Conservation (phyloP, 768 basidiomycete species). For the Pleurotus platypus region DNA sequence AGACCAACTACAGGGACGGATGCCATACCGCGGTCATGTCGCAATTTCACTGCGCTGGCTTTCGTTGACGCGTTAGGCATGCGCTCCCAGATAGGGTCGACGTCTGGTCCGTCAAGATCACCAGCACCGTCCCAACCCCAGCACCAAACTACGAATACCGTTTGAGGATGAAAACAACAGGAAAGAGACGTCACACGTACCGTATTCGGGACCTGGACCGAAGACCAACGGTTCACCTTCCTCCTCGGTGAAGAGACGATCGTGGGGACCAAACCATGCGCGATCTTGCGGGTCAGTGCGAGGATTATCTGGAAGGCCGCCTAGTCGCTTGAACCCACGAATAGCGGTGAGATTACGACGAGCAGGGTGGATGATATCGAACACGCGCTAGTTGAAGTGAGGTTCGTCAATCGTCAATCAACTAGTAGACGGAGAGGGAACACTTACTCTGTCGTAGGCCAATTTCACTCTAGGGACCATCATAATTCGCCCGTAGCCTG, state of each 20-base stretch:
- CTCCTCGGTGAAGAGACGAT: slow-evolving; percentile 87
- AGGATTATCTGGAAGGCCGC: slow-evolving; percentile 95
- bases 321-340: slow-evolving; percentile 88
- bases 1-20: slow-evolving; percentile 1
- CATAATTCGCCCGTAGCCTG: slow-evolving; percentile 93
- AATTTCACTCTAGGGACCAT: slow-evolving; percentile 98
- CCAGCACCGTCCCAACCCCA: slow-evolving; percentile 99
- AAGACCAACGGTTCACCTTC: slow-evolving; percentile 80
- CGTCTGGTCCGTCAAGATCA: slow-evolving; percentile 95
- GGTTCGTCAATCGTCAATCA: neutral
- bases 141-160: slow-evolving; percentile 77
- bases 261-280: slow-evolving; percentile 98
- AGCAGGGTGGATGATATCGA: slow-evolving; percentile 88
- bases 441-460: slow-evolving; percentile 83
- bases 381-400: slow-evolving; percentile 67
- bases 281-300: slow-evolving; percentile 96
- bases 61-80: slow-evolving; percentile 65
- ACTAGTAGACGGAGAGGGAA: slow-evolving; percentile 4
- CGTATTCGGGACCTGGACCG: slow-evolving; percentile 76
- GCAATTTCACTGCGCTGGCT: slow-evolving; percentile 59
- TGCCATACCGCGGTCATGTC: slow-evolving; percentile 57
- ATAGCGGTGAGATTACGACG: slow-evolving; percentile 95
- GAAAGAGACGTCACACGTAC: slow-evolving; percentile 42
- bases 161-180: no score
- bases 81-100: slow-evolving; percentile 95